These are phyloP conservation scores for Diaporthe ampelina DNA, from an alignment of 2,329 filamentous ascomycete species.

Conservation along the genomic window DNA sequence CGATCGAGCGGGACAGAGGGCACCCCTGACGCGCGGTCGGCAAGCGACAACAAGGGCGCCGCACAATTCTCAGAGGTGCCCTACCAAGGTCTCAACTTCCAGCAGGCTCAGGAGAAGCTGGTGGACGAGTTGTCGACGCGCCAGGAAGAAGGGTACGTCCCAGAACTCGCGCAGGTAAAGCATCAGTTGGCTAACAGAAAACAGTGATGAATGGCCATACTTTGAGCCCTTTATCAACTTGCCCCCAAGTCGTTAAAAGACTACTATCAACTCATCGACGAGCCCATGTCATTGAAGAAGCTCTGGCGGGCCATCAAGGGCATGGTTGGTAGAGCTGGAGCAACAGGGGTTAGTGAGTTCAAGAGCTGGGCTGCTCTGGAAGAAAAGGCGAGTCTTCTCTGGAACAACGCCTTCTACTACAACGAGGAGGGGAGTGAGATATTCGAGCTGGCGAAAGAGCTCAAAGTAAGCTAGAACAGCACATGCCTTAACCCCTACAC, in stretches of 20 bases:
- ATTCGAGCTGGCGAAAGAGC: constrained; percentile 79
- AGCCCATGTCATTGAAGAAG: constrained; percentile 83
- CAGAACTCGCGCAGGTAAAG: background rate
- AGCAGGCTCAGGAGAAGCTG: constrained; percentile 89
- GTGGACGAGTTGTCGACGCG: constrained; percentile 80
- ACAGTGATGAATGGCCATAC: constrained; percentile 76
- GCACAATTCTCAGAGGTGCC: constrained; percentile 68
- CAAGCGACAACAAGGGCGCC: constrained; percentile 58
- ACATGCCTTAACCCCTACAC: background rate
- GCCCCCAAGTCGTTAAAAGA: constrained; percentile 83
- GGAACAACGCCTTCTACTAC: constrained; percentile 89
- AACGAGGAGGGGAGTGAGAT: constrained; percentile 95
- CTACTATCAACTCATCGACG: constrained; percentile 87
- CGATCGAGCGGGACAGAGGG: constrained; percentile 48
- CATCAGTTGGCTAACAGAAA: constrained; percentile 44
- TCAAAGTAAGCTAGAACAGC: constrained; percentile 72
- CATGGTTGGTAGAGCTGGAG: constrained; percentile 75
- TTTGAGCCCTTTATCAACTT: constrained; percentile 83
- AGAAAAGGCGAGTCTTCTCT: constrained; percentile 83
- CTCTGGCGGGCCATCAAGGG: constrained; percentile 84
- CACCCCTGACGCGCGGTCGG: constrained; percentile 46
- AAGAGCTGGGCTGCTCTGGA: constrained; percentile 88
- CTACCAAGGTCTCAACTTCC: constrained; percentile 82
- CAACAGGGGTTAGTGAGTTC: constrained; percentile 76
- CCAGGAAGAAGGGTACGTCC: constrained; percentile 72